Percentiles rank a stretch among this genome's conserved stretches.
Evolutionary conservation across 1,139 yeast genomes (phyloP).

Genomic region (Nakaseomyces delphensis): DNA sequence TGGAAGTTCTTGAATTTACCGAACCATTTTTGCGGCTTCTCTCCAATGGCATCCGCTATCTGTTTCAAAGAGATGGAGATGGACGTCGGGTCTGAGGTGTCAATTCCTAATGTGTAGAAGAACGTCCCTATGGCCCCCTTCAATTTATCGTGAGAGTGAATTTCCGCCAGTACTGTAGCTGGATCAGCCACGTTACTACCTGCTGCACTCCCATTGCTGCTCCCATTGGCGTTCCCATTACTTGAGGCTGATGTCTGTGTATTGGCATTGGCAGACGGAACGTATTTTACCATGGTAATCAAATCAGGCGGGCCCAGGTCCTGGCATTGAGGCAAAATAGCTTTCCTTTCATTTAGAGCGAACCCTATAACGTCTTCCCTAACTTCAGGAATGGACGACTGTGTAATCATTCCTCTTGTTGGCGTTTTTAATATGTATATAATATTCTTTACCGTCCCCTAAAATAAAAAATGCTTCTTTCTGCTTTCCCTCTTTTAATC

Average conservation of each 20-base stretch:
- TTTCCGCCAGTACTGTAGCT: conserved; percentile 15
- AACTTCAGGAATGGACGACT: conserved; percentile 47
- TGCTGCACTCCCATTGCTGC: neutral
- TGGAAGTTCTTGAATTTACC: conserved; percentile 72
- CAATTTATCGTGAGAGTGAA: conserved; percentile 27
- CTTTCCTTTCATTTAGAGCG: conserved; percentile 43
- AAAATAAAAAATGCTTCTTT: neutral
- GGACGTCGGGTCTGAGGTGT: conserved; percentile 56
- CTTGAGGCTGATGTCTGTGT: conserved; percentile 8
- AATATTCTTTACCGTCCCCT: neutral
- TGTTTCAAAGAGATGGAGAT: conserved; percentile 74
- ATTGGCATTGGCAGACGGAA: conserved; percentile 16
- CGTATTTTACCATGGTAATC: conserved; percentile 52
- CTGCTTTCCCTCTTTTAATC: neutral
- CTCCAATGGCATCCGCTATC: conserved; percentile 54
- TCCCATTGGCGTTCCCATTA: conserved; percentile 7
- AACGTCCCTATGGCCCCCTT: conserved; percentile 35
- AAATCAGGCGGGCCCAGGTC: conserved; percentile 89
- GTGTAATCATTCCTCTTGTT: conserved; percentile 37
- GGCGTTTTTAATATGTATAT: neutral
- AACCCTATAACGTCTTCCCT: conserved; percentile 44
- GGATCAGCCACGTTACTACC: too few relatives aligned
- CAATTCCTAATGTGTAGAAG: conserved; percentile 47
- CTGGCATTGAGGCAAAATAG: conserved; percentile 39
- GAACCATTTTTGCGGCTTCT: conserved; percentile 58